Conservation (phyloP, 257 asterid species). For the Rehmannia glutinosa region DNA sequence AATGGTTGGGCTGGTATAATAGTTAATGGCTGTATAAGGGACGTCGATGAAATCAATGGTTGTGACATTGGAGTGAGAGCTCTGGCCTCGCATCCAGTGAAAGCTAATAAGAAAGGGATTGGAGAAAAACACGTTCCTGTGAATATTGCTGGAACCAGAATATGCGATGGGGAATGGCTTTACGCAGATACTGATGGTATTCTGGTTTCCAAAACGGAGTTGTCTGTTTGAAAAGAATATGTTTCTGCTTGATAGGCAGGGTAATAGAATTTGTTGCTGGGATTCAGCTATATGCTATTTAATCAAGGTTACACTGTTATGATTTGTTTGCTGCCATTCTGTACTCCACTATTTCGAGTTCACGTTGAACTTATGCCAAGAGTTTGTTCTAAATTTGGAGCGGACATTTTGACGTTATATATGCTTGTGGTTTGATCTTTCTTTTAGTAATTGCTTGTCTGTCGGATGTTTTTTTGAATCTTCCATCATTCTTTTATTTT, state of each 20-base stretch:
- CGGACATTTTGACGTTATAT: background rate
- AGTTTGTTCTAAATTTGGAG: background rate
- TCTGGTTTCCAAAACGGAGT: slow-evolving; percentile 29
- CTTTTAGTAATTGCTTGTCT: background rate
- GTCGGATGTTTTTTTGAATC: background rate
- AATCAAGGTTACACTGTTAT: background rate
- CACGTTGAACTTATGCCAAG: background rate
- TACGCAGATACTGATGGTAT: slow-evolving; percentile 47
- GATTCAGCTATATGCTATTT: slow-evolving; percentile 3
- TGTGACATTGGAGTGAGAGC: slow-evolving; percentile 52
- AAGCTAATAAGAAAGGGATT: slow-evolving; percentile 43
- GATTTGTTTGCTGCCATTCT: slow-evolving; percentile 1
- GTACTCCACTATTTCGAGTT: background rate
- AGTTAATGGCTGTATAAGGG: slow-evolving; percentile 44
- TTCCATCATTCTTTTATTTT: no score
- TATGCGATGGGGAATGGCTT: slow-evolving; percentile 43
- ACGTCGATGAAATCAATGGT: slow-evolving; percentile 51
- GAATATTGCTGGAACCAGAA: slow-evolving; percentile 34
- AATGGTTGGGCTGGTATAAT: slow-evolving; percentile 49
- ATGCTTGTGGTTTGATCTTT: slow-evolving; percentile 1
- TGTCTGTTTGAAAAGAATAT: slow-evolving; percentile 20
- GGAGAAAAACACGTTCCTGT: slow-evolving; percentile 41
- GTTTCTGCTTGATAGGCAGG: slow-evolving; percentile 9
- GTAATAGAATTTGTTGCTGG: background rate
- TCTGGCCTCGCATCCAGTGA: slow-evolving; percentile 36